Evolutionary conservation across 1,284 basidiomycete genomes (phyloP).

Genomic region (Omphalotus olearius): DNA sequence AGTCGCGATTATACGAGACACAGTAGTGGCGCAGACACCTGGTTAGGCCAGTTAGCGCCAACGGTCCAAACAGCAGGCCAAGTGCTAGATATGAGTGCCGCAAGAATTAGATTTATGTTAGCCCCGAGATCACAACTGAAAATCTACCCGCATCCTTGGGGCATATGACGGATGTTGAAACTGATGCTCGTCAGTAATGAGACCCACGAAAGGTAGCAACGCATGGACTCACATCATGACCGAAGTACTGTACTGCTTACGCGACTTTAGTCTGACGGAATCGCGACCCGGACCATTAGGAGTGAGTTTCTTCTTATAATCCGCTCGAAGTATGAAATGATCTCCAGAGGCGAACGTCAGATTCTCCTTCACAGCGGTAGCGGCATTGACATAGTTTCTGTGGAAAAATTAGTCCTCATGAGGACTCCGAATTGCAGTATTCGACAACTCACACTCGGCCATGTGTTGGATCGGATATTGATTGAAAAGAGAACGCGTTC

Average conservation of each 20-base stretch:
- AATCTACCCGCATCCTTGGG: conserved; percentile 63
- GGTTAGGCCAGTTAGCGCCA: conserved; percentile 45
- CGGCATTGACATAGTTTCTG: conserved; percentile 49
- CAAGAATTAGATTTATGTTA: conserved; percentile 3
- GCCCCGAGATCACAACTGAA: conserved; percentile 19
- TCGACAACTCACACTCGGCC: conserved; percentile 51
- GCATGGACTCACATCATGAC: conserved; percentile 48
- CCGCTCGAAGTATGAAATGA: conserved; percentile 52
- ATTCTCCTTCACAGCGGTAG: conserved; percentile 40
- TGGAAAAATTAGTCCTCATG: conserved; percentile 1
- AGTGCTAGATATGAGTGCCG: conserved; percentile 28
- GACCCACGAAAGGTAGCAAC: neutral
- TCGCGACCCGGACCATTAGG: conserved; percentile 49
- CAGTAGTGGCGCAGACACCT: conserved; percentile 24
- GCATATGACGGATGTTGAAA: conserved; percentile 51
- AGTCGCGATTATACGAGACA: neutral
- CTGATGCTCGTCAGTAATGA: conserved; percentile 23
- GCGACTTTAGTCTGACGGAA: conserved; percentile 53
- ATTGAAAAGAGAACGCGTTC: conserved; percentile 42
- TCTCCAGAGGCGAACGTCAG: conserved; percentile 42
- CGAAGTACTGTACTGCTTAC: conserved; percentile 46
- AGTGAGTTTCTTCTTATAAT: conserved; percentile 41
- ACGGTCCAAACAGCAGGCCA: conserved; percentile 51
- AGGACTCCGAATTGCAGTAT: conserved; percentile 12
- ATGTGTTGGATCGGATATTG: conserved; percentile 55